These are phyloP conservation scores for Tuber indicum DNA, from an alignment of 495 filamentous ascomycete genomes.

Conservation along the genomic window DNA sequence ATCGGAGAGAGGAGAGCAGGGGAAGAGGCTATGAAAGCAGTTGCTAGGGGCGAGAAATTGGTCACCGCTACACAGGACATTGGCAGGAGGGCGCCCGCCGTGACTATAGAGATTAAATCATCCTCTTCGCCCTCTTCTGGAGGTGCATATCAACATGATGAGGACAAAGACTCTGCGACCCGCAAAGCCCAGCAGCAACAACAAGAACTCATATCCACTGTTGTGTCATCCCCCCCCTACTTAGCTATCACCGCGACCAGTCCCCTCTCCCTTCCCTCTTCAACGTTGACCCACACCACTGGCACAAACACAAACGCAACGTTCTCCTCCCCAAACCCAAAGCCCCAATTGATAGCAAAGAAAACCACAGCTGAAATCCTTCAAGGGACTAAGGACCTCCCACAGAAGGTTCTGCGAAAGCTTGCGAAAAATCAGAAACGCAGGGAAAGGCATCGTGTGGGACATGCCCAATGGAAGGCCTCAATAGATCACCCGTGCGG, in stretches of 20 bases:
- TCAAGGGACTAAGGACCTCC: neutral
- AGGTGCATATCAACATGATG: slow-evolving; percentile 14
- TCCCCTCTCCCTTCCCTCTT: neutral
- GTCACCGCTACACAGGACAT: slow-evolving; percentile 9
- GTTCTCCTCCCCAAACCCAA: neutral
- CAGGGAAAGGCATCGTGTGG: neutral
- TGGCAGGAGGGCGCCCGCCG: slow-evolving; percentile 1
- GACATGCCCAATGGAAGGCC: neutral
- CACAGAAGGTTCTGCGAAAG: neutral
- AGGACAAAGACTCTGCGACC: slow-evolving; percentile 30
- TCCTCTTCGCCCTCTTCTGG: neutral
- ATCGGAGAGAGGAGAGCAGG: slow-evolving; percentile 5
- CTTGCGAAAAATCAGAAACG: neutral
- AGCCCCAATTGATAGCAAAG: neutral
- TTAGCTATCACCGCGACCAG: neutral
- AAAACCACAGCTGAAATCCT: neutral
- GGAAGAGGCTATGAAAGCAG: slow-evolving; percentile 5
- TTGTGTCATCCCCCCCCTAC: neutral
- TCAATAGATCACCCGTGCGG: slow-evolving; percentile 22
- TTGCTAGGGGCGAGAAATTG: slow-evolving; percentile 4
- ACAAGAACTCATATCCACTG: neutral
- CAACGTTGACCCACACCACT: neutral
- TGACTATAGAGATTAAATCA: neutral
- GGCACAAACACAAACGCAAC: neutral
- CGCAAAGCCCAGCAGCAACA: slow-evolving; percentile 15